Evolutionary conservation across 352 stramenopile genomes (phyloP).

Genomic region (Globisporangium cylindrosporum): DNA sequence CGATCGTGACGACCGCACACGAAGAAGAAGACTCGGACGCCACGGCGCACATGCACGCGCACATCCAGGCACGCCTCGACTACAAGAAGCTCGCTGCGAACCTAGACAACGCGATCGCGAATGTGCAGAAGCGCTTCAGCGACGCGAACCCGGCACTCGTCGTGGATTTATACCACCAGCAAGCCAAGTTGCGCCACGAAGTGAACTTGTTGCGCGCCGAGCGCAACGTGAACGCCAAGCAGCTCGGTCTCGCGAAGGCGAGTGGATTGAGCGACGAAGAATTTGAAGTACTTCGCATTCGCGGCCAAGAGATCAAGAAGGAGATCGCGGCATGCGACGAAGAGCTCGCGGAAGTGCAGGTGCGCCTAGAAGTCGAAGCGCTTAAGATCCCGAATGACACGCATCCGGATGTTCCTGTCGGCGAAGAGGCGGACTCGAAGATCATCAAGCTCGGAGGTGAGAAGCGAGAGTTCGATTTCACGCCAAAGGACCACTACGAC

Average conservation of each 20-base stretch:
- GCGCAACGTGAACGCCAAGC: constrained; percentile 65
- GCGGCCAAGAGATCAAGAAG: constrained; percentile 52
- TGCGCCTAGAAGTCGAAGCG: constrained; percentile 59
- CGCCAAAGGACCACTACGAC: constrained; percentile 68
- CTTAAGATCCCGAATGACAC: constrained; percentile 80
- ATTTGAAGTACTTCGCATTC: constrained; percentile 39
- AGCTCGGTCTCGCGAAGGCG: constrained; percentile 48
- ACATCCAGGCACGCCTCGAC: constrained; percentile 72
- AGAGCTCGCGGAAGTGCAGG: constrained; percentile 39
- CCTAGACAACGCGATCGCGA: constrained; percentile 47
- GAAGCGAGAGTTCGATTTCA: constrained; percentile 60
- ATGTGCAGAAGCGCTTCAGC: constrained; percentile 63
- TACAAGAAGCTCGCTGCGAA: constrained; percentile 70
- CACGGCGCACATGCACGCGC: constrained; percentile 41
- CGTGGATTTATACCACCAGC: constrained; percentile 58
- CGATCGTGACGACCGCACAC: constrained; percentile 29
- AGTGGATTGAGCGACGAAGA: constrained; percentile 25
- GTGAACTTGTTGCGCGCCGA: constrained; percentile 61
- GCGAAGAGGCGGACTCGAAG: constrained; percentile 51
- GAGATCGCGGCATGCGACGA: constrained; percentile 45
- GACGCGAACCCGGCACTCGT: constrained; percentile 65
- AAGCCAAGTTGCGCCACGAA: constrained; percentile 47
- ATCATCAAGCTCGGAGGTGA: constrained; percentile 49
- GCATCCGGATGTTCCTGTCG: constrained; percentile 64
- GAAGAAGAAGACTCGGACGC: constrained; percentile 21